These are phyloP conservation scores for Solanum dulcamara DNA, from an alignment of 257 asterid species.

Conservation along the genomic window DNA sequence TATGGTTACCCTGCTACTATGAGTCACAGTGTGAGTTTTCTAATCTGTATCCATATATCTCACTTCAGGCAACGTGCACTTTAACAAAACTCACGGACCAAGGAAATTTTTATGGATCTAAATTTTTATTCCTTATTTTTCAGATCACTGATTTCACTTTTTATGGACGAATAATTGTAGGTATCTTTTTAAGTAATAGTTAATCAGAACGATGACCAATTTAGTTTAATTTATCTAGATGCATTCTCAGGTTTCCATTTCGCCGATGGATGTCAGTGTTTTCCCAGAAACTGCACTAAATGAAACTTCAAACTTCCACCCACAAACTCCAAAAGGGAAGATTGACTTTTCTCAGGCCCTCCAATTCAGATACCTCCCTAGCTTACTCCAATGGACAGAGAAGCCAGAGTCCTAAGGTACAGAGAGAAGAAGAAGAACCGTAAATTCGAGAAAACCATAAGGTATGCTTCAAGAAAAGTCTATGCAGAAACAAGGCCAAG, in stretches of 20 bases:
- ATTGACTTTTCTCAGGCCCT: constrained; percentile 39
- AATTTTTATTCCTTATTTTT: background rate
- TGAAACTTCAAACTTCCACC: constrained; percentile 34
- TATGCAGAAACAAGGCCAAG: constrained; percentile 83
- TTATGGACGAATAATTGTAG: background rate
- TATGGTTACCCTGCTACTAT: constrained; percentile 27
- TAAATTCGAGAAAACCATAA: constrained; percentile 66
- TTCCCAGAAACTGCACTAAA: constrained; percentile 50
- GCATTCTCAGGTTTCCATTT: constrained; percentile 37
- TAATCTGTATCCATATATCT: background rate
- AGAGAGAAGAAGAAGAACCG: constrained; percentile 78
- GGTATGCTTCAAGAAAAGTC: constrained; percentile 87
- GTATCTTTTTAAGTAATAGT: background rate
- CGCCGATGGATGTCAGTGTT: constrained; percentile 47
- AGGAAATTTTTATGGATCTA: background rate
- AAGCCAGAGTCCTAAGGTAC: constrained; percentile 69
- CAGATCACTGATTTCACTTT: background rate
- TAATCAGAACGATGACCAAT: background rate
- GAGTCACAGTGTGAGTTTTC: constrained; percentile 42
- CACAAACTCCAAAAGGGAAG: constrained; percentile 42
- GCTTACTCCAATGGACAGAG: constrained; percentile 53
- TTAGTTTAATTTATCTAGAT: background rate
- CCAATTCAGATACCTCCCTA: constrained; percentile 33
- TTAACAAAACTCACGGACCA: background rate
- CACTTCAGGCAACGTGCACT: background rate